A percentile compares a stretch with the other conserved stretches of the same genome.
phyloP scores from a whole-genome alignment of 352 stramenopile genomes.

The Phytopythium montanum region DNA sequence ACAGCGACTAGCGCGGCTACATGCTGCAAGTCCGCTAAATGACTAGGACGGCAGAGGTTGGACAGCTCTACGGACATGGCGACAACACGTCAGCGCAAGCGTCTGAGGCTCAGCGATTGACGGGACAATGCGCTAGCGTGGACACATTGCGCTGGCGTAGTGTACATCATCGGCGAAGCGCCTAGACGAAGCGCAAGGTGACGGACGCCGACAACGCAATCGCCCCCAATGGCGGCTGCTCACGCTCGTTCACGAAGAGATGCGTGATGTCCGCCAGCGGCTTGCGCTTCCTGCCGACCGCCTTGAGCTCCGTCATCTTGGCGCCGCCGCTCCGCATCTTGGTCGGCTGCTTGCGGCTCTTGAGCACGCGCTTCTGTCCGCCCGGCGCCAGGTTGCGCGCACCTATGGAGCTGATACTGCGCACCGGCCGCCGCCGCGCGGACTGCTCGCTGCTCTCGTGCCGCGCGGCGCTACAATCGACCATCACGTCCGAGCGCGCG shows the following conservation, averaged over 20 bases:
- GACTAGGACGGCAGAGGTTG: neutral
- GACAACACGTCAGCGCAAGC: neutral
- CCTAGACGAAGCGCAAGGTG: constrained; percentile 49
- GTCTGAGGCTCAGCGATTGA: neutral
- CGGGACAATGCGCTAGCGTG: neutral
- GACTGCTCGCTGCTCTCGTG: neutral
- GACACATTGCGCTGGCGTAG: no score
- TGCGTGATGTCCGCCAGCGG: constrained; percentile 69
- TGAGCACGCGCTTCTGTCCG: constrained; percentile 11
- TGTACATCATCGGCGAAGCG: neutral
- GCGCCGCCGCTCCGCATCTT: constrained; percentile 14
- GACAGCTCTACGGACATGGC: neutral
- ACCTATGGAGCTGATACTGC: constrained; percentile 12
- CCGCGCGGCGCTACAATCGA: neutral
- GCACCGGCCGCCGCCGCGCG: constrained; percentile 17
- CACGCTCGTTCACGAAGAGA: constrained; percentile 45
- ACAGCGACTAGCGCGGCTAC: neutral
- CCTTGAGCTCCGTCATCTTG: constrained; percentile 19
- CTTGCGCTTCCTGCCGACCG: constrained; percentile 26
- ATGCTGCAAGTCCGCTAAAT: neutral
- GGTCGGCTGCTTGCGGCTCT: constrained; percentile 18
- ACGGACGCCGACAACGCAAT: constrained; percentile 31
- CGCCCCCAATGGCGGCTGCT: constrained; percentile 6
- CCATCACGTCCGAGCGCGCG: neutral
- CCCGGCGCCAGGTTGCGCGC: constrained; percentile 17